phyloP scores from a whole-genome alignment of 257 asterid species.

The Sherardia arvensis region DNA sequence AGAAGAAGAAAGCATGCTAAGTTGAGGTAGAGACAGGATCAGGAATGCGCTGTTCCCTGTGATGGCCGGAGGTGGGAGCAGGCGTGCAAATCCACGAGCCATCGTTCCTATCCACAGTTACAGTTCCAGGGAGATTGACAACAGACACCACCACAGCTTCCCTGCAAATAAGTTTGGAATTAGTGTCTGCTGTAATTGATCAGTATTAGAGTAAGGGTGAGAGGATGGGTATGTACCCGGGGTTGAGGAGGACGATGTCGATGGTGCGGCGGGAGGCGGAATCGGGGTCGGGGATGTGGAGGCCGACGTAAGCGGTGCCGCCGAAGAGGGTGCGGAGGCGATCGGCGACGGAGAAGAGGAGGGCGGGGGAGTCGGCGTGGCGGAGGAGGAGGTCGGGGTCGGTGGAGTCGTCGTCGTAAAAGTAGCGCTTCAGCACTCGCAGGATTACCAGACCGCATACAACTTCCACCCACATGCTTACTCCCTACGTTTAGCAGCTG shows the following conservation, averaged over 20 bases:
- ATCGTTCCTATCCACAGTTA: constrained; percentile 50
- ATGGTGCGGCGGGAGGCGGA: constrained; percentile 61
- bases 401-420: constrained; percentile 47
- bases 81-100: constrained; percentile 68
- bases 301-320: constrained; percentile 57
- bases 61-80: constrained; percentile 4
- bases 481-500: too few relatives aligned
- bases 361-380: constrained; percentile 28
- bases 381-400: constrained; percentile 24
- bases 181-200: background rate
- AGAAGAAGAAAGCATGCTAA: too few relatives aligned
- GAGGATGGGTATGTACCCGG: constrained; percentile 28
- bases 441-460: constrained; percentile 40
- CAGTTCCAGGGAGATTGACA: constrained; percentile 48
- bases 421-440: constrained; percentile 36
- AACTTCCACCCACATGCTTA: constrained; percentile 47
- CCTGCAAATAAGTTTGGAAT: constrained; percentile 22
- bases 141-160: constrained; percentile 66
- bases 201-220: too few relatives aligned
- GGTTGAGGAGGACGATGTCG: constrained; percentile 63
- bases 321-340: constrained; percentile 44
- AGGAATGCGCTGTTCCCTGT: constrained; percentile 28
- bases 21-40: constrained; percentile 58
- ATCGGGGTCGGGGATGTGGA: constrained; percentile 72
- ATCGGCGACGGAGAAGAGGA: constrained; percentile 27